Conservation (phyloP, 805 yeast genomes). For the Saccharomycopsis fermentans region DNA sequence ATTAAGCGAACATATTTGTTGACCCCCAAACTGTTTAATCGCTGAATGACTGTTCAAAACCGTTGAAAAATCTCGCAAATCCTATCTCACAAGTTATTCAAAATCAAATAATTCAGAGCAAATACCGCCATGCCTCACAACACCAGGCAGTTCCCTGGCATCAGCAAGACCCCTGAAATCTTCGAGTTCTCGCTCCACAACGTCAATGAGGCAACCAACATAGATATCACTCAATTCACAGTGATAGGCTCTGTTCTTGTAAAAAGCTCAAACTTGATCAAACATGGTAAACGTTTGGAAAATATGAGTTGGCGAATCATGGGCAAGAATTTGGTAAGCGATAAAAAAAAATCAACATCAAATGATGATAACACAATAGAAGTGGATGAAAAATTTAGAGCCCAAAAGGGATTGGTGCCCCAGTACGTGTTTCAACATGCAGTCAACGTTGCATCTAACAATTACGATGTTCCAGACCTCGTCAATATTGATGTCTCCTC, state of each 20-base stretch:
- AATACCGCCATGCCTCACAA: background rate
- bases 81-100: no score
- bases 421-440: background rate
- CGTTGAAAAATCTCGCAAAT: no score
- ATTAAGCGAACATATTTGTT: no score
- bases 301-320: conserved; percentile 19
- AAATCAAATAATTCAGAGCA: no score
- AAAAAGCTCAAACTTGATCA: conserved; percentile 15
- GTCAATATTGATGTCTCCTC: background rate
- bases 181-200: conserved; percentile 15
- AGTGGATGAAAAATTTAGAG: background rate
- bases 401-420: conserved; percentile 6
- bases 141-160: background rate
- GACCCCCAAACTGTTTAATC: no score
- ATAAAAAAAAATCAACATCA: background rate
- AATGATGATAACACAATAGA: background rate
- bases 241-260: conserved; percentile 16
- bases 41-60: no score
- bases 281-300: conserved; percentile 16
- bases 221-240: conserved; percentile 14
- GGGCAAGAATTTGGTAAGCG: conserved; percentile 17
- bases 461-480: background rate
- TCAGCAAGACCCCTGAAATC: conserved; percentile 9
- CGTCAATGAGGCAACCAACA: conserved; percentile 7
- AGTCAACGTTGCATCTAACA: background rate